Base-by-base conservation (phyloP, 805 yeast genomes). In the Metschnikowia lunata region DNA sequence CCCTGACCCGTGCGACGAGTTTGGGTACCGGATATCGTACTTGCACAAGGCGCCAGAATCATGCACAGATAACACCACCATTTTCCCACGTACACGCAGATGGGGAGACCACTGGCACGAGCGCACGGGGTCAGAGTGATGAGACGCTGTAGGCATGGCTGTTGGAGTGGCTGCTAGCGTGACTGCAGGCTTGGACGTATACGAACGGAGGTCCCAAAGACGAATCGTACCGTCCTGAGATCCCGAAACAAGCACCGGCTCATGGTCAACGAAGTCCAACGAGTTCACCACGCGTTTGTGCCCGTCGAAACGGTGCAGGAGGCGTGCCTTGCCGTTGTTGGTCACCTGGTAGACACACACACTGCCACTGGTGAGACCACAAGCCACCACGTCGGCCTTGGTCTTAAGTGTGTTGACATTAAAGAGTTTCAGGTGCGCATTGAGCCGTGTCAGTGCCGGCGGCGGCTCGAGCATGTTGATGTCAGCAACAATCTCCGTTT, bases 11-110 rank as follows among this genome's bases (percentile, higher is more conserved):
- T 76, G 75, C 12, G 51, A 49, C 2, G 56, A 40, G 23, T 42
- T 38, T 12, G 55, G 52, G 34, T 48, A 51, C 45, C 98, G 74
- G n/a, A 87, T 56, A 64, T 93, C 99, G 80, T 87, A 90, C 52
- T 84, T 80, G 54, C 85, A 80, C n/a, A 91, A 73, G 3, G 86
- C 78, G 12, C 99, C 99, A 1, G 88, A 80, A 61, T 93, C 98
- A 62, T 86, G 91, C 7, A 87, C 88, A 1, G 90, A 81, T 2
- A 89, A 84, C 40, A 91, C 71, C 6, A 64, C 58, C 29, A 64
- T 35, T 40, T 64, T 69, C 35, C 60, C 60, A 48, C 76, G 70
- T 6, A 55, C 60, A 4, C 76, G 64, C 26, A 79, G 73, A 52
- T 74, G 78, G 7, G 76, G 74, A 45, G 79, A 71, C 61, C 75